phyloP scores from a whole-genome alignment of 1,284 basidiomycete genomes.

The Apiotrichum mycotoxinovorans region DNA sequence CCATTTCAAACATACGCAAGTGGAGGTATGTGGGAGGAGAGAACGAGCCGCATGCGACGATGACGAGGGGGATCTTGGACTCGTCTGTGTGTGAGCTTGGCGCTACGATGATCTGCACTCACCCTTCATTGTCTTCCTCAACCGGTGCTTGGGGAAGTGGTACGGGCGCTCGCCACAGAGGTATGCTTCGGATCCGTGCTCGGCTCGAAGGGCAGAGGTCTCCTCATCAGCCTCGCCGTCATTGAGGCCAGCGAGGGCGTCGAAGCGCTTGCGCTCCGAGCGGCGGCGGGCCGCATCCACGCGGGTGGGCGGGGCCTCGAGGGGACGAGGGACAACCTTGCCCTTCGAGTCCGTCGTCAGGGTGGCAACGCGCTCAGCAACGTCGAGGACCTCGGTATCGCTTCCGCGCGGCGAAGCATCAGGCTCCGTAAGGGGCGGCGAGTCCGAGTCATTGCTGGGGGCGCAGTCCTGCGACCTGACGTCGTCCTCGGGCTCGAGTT shows the following conservation, averaged over 20 bases:
- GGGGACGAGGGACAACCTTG: not conserved
- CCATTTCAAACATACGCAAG: slow-evolving; percentile 95
- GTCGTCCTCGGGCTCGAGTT: not conserved
- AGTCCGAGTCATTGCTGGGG: slow-evolving; percentile 19
- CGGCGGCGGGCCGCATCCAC: not conserved
- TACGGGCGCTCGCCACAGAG: slow-evolving; percentile 41
- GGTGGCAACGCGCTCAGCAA: not conserved
- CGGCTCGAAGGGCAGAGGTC: slow-evolving; percentile 36
- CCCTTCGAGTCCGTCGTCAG: not conserved
- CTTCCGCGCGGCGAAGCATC: slow-evolving; percentile 9
- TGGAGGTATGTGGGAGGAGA: slow-evolving; percentile 58
- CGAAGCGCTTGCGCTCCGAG: slow-evolving; percentile 22
- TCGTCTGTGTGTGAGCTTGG: slow-evolving; percentile 40
- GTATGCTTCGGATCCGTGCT: slow-evolving; percentile 41
- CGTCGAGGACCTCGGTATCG: not conserved
- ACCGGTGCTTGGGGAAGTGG: slow-evolving; percentile 49
- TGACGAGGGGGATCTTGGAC: slow-evolving; percentile 52
- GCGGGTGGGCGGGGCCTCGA: not conserved
- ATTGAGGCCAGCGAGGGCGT: slow-evolving; percentile 42
- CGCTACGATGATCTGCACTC: slow-evolving; percentile 14
- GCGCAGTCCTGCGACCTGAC: not conserved
- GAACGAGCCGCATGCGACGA: slow-evolving; percentile 58
- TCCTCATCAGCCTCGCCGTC: slow-evolving; percentile 51
- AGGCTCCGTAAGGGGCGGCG: slow-evolving; percentile 30
- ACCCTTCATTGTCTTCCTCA: slow-evolving; percentile 51